Evolutionary conservation across 305 asterid species (phyloP), one percentile per base, ranked within the genome.

Genomic region (Solanum hybrid): DNA sequence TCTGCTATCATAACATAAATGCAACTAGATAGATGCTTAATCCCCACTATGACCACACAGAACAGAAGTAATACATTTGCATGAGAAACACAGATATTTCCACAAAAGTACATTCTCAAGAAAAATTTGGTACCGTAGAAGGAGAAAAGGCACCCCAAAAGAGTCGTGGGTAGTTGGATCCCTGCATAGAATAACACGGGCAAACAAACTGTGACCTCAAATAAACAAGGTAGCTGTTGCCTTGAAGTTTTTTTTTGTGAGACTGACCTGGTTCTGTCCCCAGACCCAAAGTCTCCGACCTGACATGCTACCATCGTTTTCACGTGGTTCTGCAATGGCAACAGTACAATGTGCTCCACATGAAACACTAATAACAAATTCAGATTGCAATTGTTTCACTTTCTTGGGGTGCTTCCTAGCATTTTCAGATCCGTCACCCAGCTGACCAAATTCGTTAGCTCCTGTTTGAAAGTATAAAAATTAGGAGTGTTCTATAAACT

Each of bases 311-410:
- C 97, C 99, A 94, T 96, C 98, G 31, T 95, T 95, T 90, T 94
- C 94, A 72, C 96, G 97, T 6, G 98, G 96, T 89, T 95, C 98
- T 38, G 99, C 98, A 90, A 98, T 94, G 60, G 98, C 99, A 36
- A 96, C 98, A 87, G 98, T 96, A 90, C 99, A 98, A 92, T 95
- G 98, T 76, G 98, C 98, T 87, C 99, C 99, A 92, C 99, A 96
- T 36, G 99, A 94, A 88, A 95, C 98, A 42, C 97, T 94, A 82
- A 96, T 89, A 89, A 97, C 99, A 88, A 91, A 94, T 92, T 97
- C 99, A 88, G 97, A 92, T 92, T 93, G 93, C 92, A 97, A 91
- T 73, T 91, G 94, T 92, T 92, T 94, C 88, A 97, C 98, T 92
- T 95, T 95, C 93, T 87, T 94, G 26, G 99, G 99, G 86, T 93